Evolutionary conservation across 352 stramenopile genomes (phyloP).

Genomic region (Globisporangium cylindrosporum): DNA sequence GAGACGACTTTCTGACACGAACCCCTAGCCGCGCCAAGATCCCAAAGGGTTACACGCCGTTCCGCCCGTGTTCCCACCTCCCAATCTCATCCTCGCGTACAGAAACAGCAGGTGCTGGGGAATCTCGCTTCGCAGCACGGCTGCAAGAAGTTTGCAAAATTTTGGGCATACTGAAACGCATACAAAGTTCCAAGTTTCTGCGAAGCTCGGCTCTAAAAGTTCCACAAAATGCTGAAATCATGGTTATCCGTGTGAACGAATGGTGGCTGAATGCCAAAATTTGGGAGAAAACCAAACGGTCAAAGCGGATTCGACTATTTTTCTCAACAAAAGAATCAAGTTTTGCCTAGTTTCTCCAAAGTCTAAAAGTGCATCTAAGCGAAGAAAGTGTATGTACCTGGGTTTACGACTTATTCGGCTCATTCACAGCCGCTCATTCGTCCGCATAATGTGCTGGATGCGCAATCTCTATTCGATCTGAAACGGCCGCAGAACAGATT

Average conservation of each 20-base stretch:
- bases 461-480: neutral
- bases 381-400: neutral
- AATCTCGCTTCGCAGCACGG: neutral
- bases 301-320: neutral
- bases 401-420: neutral
- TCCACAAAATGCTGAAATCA: neutral
- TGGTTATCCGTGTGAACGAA: neutral
- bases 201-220: neutral
- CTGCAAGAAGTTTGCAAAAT: neutral
- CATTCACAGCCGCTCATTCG: neutral
- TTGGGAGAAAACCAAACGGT: neutral
- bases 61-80: conserved; percentile 10
- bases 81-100: conserved; percentile 3
- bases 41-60: neutral
- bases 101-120: conserved; percentile 3
- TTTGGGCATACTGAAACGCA: neutral
- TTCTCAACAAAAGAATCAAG: neutral
- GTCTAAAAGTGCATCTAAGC: neutral
- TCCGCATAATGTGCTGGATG: neutral
- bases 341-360: neutral
- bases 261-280: neutral
- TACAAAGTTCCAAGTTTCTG: neutral
- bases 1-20: conserved; percentile 6
- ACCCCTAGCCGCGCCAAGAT: conserved; percentile 1
- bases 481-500: neutral